A percentile compares a stretch with the other conserved stretches of the same genome.
Evolutionary conservation across 2,329 filamentous ascomycete species (phyloP).

Genomic region (Teratosphaeria nubilosa): DNA sequence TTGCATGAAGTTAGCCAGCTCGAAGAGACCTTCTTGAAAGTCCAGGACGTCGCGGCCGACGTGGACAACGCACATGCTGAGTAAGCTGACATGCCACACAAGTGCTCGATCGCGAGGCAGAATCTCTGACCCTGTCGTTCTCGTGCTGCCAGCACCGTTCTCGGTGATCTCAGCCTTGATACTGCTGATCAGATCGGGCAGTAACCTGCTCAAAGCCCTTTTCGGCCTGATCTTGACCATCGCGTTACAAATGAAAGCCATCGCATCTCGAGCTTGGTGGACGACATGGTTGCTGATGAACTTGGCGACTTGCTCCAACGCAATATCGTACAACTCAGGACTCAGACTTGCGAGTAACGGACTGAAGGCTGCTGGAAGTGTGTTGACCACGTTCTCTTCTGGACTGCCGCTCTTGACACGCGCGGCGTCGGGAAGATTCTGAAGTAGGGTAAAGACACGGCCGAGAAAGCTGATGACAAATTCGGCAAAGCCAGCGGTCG

Average conservation of each 20-base stretch:
- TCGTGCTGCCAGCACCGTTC: conserved; percentile 88
- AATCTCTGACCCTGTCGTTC: conserved; percentile 87
- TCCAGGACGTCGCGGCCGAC: conserved; percentile 82
- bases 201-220: conserved; percentile 80
- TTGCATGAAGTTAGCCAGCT: conserved; percentile 93
- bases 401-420: conserved; percentile 82
- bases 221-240: conserved; percentile 92
- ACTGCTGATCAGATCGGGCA: conserved; percentile 80
- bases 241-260: conserved; percentile 96
- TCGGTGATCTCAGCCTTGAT: conserved; percentile 96
- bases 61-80: conserved; percentile 97
- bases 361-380: conserved; percentile 79
- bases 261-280: conserved; percentile 90
- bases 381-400: conserved; percentile 95
- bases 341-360: conserved; percentile 85
- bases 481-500: conserved; percentile 85
- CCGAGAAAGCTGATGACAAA: conserved; percentile 85
- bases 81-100: conserved; percentile 93
- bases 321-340: conserved; percentile 84
- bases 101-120: conserved; percentile 83
- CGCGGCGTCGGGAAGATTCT: conserved; percentile 87
- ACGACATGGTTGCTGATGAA: conserved; percentile 93
- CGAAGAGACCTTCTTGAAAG: conserved; percentile 80
- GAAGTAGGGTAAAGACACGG: conserved; percentile 87
- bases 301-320: conserved; percentile 79